Percentiles rank a stretch among this genome's conserved stretches.
These are phyloP conservation scores for Parastagonospora avenae DNA, from an alignment of 2,329 filamentous ascomycete genomes.

Conservation along the genomic window DNA sequence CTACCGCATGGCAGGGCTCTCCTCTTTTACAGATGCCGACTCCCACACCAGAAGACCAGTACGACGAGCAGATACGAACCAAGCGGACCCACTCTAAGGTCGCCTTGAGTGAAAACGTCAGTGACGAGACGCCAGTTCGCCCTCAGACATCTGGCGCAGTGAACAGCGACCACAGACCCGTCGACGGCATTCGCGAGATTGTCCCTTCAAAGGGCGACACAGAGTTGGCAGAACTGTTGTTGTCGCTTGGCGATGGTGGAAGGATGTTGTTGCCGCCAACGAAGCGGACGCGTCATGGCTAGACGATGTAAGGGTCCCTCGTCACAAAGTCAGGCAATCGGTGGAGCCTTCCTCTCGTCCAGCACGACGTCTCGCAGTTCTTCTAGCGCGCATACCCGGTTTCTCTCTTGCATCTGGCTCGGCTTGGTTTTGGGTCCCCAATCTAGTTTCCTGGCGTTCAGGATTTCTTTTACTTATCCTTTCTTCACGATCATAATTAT, in stretches of 20 bases:
- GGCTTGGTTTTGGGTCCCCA: slow-evolving; percentile 1
- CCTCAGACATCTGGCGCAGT: slow-evolving; percentile 8
- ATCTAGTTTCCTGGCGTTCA: not conserved
- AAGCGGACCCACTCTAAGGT: slow-evolving; percentile 40
- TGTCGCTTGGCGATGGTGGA: slow-evolving; percentile 36
- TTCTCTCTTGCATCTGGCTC: slow-evolving; percentile 12
- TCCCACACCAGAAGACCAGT: slow-evolving; percentile 15
- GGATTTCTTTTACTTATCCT: too few species aligned
- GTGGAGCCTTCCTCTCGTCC: slow-evolving; percentile 11
- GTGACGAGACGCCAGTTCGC: slow-evolving; percentile 5
- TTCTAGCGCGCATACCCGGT: slow-evolving; percentile 19
- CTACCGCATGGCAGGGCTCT: slow-evolving; percentile 5
- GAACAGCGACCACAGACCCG: slow-evolving; percentile 6
- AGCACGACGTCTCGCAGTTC: slow-evolving; percentile 6
- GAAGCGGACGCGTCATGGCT: slow-evolving; percentile 41
- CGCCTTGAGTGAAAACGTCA: slow-evolving; percentile 4
- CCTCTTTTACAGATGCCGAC: slow-evolving; percentile 14
- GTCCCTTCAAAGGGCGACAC: slow-evolving; percentile 27
- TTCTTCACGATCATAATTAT: too few species aligned
- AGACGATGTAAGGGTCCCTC: slow-evolving; percentile 15
- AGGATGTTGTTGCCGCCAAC: slow-evolving; percentile 19
- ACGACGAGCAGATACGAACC: slow-evolving; percentile 13
- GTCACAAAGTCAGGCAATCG: not conserved
- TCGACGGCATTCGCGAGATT: slow-evolving; percentile 5
- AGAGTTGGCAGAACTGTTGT: slow-evolving; percentile 44